Evolutionary conservation across 352 stramenopile genomes (phyloP), one percentile per base, ranked within the genome.

Genomic region (Globisporangium viniferum): DNA sequence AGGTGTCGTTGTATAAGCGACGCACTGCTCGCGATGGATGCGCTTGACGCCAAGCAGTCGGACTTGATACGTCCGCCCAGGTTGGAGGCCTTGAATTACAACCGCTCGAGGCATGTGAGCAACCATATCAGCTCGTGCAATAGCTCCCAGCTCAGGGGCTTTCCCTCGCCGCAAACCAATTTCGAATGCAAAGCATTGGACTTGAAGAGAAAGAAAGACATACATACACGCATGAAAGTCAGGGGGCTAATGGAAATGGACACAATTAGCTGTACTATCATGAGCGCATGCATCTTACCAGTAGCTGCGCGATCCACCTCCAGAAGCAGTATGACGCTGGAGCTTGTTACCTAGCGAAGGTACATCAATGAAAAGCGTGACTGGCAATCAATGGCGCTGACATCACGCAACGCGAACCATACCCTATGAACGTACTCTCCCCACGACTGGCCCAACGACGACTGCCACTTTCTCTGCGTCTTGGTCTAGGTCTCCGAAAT

Each of bases 391-490:
- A 44, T 22, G 12, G 0, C 12, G 15, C n/a, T 18, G 18, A 18
- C n/a, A 14, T 33, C 5, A 41, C 24, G 2, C 59, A 20, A 60
- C 22, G 14, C 3, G 12, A 27, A 15, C 12, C 7, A 35, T 54
- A 10, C 18, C 3, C 35, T 4, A 12, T 46, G 41, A 8, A 60
- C 72, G 39, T 46, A 81, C 76, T 62, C 73, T 67, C 58, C 69
- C 73, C n/a, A 83, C 67, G 56, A 84, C 69, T 5, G 78, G 81
- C 12, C 81, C 79, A 33, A 80, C 70, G 0, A 84, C n/a, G 15
- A 87, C 69, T 6, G n/a, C 41, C 18, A 80, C 56, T 9, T 36
- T n/a, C 36, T 78, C 81, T 5, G 49, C 39, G 2, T 39, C 4
- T 20, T 68, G 53, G 35, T 69, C 51, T 10, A 66, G 41, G 3